Conservation (phyloP, 768 basidiomycete species). For the Rickenella mellea region DNA sequence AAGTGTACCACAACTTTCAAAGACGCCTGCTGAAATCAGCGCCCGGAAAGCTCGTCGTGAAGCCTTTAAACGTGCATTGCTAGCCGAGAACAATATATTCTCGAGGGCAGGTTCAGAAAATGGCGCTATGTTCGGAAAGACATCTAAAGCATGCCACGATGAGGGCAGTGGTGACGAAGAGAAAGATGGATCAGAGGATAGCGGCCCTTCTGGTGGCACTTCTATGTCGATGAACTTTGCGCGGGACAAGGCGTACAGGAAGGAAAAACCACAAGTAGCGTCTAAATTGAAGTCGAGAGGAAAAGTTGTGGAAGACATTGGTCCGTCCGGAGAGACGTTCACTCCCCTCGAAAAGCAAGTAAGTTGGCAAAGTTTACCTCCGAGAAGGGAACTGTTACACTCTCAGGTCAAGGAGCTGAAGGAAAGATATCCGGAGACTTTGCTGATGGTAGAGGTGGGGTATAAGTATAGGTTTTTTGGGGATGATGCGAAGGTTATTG, state of each 20-base stretch:
- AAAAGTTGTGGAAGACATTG: constrained; percentile 31
- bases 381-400: not conserved
- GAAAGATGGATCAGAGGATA: constrained; percentile 8
- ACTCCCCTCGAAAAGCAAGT: constrained; percentile 74
- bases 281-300: constrained; percentile 25
- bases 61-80: constrained; percentile 39
- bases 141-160: constrained; percentile 13
- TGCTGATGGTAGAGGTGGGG: constrained; percentile 76
- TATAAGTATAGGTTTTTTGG: constrained; percentile 81
- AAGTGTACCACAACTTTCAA: no score
- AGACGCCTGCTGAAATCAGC: constrained; percentile 14
- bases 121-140: constrained; percentile 3
- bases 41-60: constrained; percentile 23
- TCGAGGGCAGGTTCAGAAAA: no score
- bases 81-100: constrained; percentile 35
- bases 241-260: constrained; percentile 36
- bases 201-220: constrained; percentile 10
- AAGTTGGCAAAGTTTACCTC: constrained; percentile 6
- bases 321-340: constrained; percentile 61
- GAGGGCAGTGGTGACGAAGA: constrained; percentile 17
- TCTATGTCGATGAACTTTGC: no score
- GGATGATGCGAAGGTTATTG: constrained; percentile 66
- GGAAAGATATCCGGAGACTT: constrained; percentile 48
- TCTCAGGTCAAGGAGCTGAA: constrained; percentile 49
- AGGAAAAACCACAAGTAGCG: constrained; percentile 18